phyloP scores from a whole-genome alignment of 2,329 filamentous ascomycete genomes.

The Aspergillus alliaceus region DNA sequence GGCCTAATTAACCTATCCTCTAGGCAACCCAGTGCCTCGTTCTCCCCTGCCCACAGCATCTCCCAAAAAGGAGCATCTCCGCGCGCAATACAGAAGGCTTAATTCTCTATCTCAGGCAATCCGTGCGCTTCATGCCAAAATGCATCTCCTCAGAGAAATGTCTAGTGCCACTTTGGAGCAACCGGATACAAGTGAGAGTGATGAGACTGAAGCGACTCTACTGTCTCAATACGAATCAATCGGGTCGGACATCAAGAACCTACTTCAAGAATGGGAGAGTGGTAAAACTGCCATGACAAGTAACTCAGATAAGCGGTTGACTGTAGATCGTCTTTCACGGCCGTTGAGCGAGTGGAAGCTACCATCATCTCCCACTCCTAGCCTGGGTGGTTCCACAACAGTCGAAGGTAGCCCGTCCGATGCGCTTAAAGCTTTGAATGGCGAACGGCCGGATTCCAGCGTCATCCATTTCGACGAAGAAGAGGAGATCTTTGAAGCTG shows the following conservation, averaged over 20 bases:
- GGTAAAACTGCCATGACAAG: constrained; percentile 80
- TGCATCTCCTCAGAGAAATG: constrained; percentile 88
- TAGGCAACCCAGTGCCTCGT: constrained; percentile 47
- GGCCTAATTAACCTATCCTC: constrained; percentile 14
- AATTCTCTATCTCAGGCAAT: constrained; percentile 88
- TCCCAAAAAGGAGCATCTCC: constrained; percentile 78
- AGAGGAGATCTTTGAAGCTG: constrained; percentile 86
- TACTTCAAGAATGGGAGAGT: constrained; percentile 83
- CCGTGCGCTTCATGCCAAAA: constrained; percentile 87
- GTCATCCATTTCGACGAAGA: constrained; percentile 47
- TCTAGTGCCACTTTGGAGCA: constrained; percentile 77
- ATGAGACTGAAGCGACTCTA: constrained; percentile 75
- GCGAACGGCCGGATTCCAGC: constrained; percentile 52
- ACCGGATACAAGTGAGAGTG: constrained; percentile 69
- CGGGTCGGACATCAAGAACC: constrained; percentile 76
- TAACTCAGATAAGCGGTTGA: constrained; percentile 79
- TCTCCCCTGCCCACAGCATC: constrained; percentile 64
- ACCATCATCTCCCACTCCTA: constrained; percentile 47
- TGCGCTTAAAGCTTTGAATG: constrained; percentile 76
- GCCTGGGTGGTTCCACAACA: constrained; percentile 46
- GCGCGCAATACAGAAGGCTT: constrained; percentile 83
- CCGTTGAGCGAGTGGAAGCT: constrained; percentile 48
- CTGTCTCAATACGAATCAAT: constrained; percentile 94
- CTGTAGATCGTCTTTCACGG: constrained; percentile 55
- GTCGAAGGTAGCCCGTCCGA: constrained; percentile 62